phyloP scores from a whole-genome alignment of 345 rosid species.

The Trapa bicornis region DNA sequence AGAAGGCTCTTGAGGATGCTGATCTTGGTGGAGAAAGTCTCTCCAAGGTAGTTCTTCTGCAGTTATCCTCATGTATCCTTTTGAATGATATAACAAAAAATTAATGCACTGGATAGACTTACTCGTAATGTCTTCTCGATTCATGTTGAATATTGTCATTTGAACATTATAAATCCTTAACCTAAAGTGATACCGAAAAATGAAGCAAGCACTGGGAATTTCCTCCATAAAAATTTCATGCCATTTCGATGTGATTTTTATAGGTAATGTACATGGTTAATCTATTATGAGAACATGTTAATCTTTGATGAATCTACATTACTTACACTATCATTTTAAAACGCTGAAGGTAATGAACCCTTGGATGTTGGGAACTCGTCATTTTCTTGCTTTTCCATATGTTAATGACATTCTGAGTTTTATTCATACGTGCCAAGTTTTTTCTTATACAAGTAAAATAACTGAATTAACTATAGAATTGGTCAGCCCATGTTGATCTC shows the following conservation, averaged over 20 bases:
- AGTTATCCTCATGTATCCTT: background rate
- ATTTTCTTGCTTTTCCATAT: no score
- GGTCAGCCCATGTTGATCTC: no score
- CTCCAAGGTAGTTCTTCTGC: conserved; percentile 32
- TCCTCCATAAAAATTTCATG: no score
- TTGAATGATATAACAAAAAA: background rate
- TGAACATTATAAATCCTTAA: background rate
- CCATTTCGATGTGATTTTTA: no score
- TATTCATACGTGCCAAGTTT: no score
- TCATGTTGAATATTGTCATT: background rate
- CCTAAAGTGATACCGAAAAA: background rate
- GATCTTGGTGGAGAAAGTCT: conserved; percentile 70
- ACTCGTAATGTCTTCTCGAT: background rate
- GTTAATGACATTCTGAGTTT: no score
- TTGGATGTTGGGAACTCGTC: no score
- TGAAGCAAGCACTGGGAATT: background rate
- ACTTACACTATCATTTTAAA: no score
- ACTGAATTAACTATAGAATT: no score
- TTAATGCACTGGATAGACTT: background rate
- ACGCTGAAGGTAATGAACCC: no score
- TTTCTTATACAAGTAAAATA: no score
- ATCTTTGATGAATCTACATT: no score
- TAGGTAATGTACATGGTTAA: background rate
- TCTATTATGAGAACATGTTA: background rate
- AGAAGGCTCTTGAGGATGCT: conserved; percentile 89